These are phyloP conservation scores for Xylaria cubensis DNA, from an alignment of 495 filamentous ascomycete genomes.

Conservation along the genomic window DNA sequence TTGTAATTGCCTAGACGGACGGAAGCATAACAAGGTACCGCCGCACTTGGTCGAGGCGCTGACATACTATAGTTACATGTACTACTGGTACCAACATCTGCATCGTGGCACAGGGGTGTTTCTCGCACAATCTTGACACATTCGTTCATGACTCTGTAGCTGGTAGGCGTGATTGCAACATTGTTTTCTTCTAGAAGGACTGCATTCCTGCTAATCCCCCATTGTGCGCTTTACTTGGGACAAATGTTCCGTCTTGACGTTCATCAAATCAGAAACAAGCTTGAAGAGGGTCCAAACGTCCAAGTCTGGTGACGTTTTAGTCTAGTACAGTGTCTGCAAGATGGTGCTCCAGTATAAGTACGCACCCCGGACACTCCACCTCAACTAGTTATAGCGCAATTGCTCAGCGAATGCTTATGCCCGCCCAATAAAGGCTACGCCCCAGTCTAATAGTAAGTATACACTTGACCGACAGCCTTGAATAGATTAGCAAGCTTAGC, in stretches of 20 bases:
- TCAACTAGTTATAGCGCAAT: background rate
- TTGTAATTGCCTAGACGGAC: background rate
- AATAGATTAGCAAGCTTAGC: background rate
- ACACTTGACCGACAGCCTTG: background rate
- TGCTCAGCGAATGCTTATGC: background rate
- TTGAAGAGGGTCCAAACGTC: constrained; percentile 17
- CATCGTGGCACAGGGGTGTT: constrained; percentile 20
- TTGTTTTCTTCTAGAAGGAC: background rate
- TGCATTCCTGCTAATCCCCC: background rate
- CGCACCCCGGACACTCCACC: constrained; percentile 22
- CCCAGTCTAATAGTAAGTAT: background rate
- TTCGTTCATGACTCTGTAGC: constrained; percentile 2
- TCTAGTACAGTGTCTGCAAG: constrained; percentile 22
- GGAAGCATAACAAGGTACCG: constrained; percentile 14
- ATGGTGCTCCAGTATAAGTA: background rate
- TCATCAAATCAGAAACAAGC: constrained; percentile 23
- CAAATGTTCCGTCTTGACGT: background rate
- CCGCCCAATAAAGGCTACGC: background rate
- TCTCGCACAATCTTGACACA: constrained; percentile 14
- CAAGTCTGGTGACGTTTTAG: constrained; percentile 20
- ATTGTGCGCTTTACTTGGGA: constrained; percentile 4
- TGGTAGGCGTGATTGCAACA: background rate
- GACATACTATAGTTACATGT: background rate
- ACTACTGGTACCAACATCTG: background rate
- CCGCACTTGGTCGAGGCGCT: constrained; percentile 25